A percentile compares a stretch with the other conserved stretches of the same genome.
Evolutionary conservation across 1,139 yeast species (phyloP).

Genomic region (Saccharomycopsis hybrid): DNA sequence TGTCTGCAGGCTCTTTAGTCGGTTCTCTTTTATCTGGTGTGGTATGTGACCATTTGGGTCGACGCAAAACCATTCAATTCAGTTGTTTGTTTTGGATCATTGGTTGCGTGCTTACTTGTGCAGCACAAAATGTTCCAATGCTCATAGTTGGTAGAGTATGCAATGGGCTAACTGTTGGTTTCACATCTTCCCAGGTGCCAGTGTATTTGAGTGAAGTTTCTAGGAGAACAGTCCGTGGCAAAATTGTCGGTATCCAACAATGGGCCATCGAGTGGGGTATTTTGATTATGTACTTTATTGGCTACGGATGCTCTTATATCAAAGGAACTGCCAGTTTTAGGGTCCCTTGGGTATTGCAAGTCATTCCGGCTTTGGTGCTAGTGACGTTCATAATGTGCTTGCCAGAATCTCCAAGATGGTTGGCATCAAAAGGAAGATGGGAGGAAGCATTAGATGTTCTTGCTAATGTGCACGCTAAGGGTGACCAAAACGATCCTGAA

Average conservation of each 20-base stretch:
- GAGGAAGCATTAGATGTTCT: conserved; percentile 31
- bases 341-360: not conserved
- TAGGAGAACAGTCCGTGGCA: conserved; percentile 64
- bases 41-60: conserved; percentile 58
- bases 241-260: conserved; percentile 63
- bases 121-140: conserved; percentile 54
- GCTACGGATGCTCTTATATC: conserved; percentile 62
- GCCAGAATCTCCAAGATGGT: not conserved
- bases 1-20: conserved; percentile 70
- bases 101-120: conserved; percentile 52
- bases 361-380: not conserved
- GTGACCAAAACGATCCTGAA: conserved; percentile 28
- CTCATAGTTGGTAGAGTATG: conserved; percentile 68
- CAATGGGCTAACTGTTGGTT: conserved; percentile 76
- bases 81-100: too few species aligned
- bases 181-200: conserved; percentile 75
- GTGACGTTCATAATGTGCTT: not conserved
- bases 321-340: conserved; percentile 34
- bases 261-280: conserved; percentile 71
- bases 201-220: conserved; percentile 80
- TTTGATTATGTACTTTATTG: conserved; percentile 69
- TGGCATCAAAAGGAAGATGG: conserved; percentile 29
- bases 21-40: conserved; percentile 64
- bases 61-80: conserved; percentile 61
- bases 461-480: conserved; percentile 25